These are phyloP conservation scores for Aristolochia californica DNA, from an alignment of 164 flowering plant species.

Conservation along the genomic window DNA sequence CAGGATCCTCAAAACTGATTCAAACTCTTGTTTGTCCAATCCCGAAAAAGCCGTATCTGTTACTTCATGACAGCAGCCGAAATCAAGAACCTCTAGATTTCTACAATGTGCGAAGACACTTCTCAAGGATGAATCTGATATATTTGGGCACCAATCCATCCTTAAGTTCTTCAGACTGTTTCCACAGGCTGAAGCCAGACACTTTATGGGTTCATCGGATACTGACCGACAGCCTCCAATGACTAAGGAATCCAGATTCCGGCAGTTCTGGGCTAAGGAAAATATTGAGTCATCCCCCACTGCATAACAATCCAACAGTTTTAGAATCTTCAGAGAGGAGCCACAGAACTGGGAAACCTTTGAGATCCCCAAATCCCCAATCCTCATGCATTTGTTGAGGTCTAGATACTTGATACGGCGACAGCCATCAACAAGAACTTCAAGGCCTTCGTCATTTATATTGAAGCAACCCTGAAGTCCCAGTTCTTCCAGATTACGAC, in stretches of 20 bases:
- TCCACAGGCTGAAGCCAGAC: slow-evolving; percentile 41
- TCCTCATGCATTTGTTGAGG: slow-evolving; percentile 64
- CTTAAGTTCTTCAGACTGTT: slow-evolving; percentile 50
- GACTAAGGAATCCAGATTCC: slow-evolving; percentile 66
- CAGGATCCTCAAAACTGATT: slow-evolving; percentile 45
- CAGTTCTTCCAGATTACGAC: slow-evolving; percentile 53
- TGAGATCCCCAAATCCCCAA: slow-evolving; percentile 62
- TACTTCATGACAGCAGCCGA: slow-evolving; percentile 78
- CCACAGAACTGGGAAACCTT: slow-evolving; percentile 54
- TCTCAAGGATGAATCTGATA: slow-evolving; percentile 60
- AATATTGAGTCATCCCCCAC: slow-evolving; percentile 62
- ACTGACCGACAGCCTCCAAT: slow-evolving; percentile 74
- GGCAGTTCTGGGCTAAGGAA: slow-evolving; percentile 55
- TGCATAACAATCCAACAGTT: slow-evolving; percentile 66
- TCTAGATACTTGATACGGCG: slow-evolving; percentile 40
- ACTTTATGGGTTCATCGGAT: slow-evolving; percentile 48
- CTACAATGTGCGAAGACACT: slow-evolving; percentile 45
- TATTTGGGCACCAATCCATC: slow-evolving; percentile 86
- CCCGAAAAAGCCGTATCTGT: slow-evolving; percentile 65
- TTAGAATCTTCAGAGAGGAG: slow-evolving; percentile 47
- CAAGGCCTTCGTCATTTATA: slow-evolving; percentile 62
- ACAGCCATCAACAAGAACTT: slow-evolving; percentile 60
- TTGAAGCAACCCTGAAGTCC: slow-evolving; percentile 62
- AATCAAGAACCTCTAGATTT: slow-evolving; percentile 65
- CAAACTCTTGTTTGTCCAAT: slow-evolving; percentile 25